Conservation (phyloP, 1,139 yeast species). For the Casaregolazyma lundiana region DNA sequence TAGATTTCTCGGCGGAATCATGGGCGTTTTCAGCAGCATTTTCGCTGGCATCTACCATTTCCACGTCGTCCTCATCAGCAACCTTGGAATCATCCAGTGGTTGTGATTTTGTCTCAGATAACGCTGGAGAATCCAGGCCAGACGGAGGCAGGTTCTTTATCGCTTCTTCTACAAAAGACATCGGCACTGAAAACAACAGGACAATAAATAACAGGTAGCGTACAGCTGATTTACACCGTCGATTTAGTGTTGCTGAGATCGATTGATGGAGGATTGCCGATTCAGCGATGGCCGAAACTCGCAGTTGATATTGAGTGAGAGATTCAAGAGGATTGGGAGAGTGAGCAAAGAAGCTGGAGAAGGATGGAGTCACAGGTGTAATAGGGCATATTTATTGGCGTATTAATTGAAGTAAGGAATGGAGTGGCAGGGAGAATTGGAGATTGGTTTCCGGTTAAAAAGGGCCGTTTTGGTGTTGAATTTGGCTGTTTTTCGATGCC, state of each 20-base stretch:
- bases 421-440: no score
- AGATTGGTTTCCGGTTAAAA: no score
- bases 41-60: constrained; percentile 5
- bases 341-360: background rate
- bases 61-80: constrained; percentile 1
- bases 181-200: background rate
- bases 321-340: background rate
- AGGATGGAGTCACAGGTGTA: background rate
- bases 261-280: background rate
- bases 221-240: background rate
- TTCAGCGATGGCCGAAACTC: background rate
- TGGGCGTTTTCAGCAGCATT: background rate
- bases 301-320: background rate
- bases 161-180: background rate
- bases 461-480: no score
- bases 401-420: no score
- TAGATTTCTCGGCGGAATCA: background rate
- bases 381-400: background rate
- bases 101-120: background rate
- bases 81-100: background rate
- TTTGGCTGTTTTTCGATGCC: no score
- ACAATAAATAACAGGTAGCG: background rate
- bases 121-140: constrained; percentile 1
- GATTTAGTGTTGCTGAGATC: background rate
- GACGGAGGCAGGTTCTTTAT: constrained; percentile 3